Base-by-base conservation (phyloP, 805 yeast genomes). In the Brettanomyces naardenensis region DNA sequence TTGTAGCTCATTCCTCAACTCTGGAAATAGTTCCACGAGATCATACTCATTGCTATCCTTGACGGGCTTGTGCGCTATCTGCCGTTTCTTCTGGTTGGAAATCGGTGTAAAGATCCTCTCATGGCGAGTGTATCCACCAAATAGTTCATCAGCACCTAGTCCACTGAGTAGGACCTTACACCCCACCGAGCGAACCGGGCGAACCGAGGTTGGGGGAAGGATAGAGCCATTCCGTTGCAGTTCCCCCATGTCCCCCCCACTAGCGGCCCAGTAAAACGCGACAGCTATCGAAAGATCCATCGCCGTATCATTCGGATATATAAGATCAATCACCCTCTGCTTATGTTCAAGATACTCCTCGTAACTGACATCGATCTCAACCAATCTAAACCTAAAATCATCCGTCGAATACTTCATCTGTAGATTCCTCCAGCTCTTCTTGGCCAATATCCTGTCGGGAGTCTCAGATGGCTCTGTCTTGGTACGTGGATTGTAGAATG, bases 211-310 rank as follows among this genome's bases (percentile, higher is more conserved):
- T 17, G 40, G 47, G 0, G 81, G 77, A 10, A 26, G 29, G 3
- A 13, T 19, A 14, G n/a, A 14, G 14, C 31, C 37, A 28, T 9
- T 14, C 7, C 7, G 7, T 9, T 11, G 7, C 7, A 9, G 10
- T 23, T 23, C 11, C 11, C 26, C 26, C 6, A 44, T 35, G n/a
- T n/a, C n/a, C n/a, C n/a, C n/a, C 6, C 83, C 84, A 43, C 74
- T 66, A 2, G 95, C 72, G 0, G 97, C 97, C 62, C 88, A 92
- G 54, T 80, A 88, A 52, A 92, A 92, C 0, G 99, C 98, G 43
- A 90, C 76, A 1, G 97, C 97, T 36, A 92, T 92, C 1, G 95
- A 84, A 18, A 88, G 61, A 57, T 92, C 99, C 97, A 92, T 92
- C 45, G 88, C 97, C 0, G 96, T 88, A 31, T 73, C 69, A 42